Base-by-base conservation (phyloP, 495 filamentous ascomycete species). In the Hapsidospora chrysogenum region DNA sequence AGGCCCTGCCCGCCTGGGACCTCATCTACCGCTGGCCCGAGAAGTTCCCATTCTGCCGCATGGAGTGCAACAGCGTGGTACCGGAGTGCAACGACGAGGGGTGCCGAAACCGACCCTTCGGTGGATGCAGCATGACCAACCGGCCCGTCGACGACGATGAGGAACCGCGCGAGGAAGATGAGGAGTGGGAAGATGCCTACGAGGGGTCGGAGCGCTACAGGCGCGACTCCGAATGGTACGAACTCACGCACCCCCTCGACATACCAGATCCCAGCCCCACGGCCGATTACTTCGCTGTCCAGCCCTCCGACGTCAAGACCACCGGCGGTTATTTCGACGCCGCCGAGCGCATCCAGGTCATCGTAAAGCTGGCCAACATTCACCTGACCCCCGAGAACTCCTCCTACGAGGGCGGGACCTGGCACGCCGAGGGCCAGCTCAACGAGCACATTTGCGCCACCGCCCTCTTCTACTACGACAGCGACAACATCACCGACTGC, bases 381-480 rank as follows among this genome's bases (percentile, higher is more conserved):
- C 50, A 72, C 16, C 47, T 78, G 2, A 68, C 60, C 1, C 72
- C 73, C 0, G 64, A 66, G 30, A 61, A 64, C 14, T 27, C 33
- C 1, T 36, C 33, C 6, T 36, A 36, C 9, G 36, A 20, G 0
- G 54, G 58, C 33, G 54, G 56, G 17, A 33, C 29, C 9, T 55
- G 47, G 44, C 68, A 72, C 42, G 43, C 72, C 13, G 70, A 74
- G 42, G 70, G 70, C 16, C 57, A 60, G 31, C 39, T 65, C 40
- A 73, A 73, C 38, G 72, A 76, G 32, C 52, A 49, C 15, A 76
- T 76, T 27, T 61, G 60, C 31, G 71, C 70, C 4, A 70, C 67
- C 0, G 68, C 70, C 2, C 43, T 77, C 4, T 76, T 72, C 50
- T 75, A 74, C 54, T 76, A 72, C 45, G 67, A 74, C 39, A 52